Evolutionary conservation across 2,329 filamentous ascomycete genomes (phyloP).

Genomic region (Rutstroemia sp.): DNA sequence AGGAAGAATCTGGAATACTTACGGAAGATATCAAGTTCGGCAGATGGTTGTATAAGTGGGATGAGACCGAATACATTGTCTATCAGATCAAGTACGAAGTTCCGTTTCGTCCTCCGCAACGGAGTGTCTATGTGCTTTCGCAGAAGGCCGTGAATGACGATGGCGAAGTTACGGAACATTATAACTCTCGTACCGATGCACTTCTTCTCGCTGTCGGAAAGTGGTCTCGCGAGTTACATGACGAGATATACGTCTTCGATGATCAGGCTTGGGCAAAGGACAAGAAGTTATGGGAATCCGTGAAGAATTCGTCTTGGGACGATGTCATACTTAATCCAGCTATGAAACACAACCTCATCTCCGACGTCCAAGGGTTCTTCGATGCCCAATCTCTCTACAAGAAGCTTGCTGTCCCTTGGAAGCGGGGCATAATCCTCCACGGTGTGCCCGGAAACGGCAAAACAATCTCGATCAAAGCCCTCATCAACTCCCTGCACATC

Average conservation of each 20-base stretch:
- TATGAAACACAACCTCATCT: constrained; percentile 57
- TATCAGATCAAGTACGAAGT: constrained; percentile 16
- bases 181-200: constrained; percentile 32
- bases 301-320: constrained; percentile 49
- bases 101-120: background rate
- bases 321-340: constrained; percentile 57
- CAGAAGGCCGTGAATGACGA: background rate
- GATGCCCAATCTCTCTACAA: constrained; percentile 49
- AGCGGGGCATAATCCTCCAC: constrained; percentile 58
- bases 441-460: constrained; percentile 63
- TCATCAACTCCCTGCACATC: constrained; percentile 54
- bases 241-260: constrained; percentile 62
- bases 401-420: constrained; percentile 61
- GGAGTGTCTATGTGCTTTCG: constrained; percentile 10
- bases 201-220: constrained; percentile 48
- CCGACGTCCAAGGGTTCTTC: constrained; percentile 59
- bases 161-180: background rate
- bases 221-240: constrained; percentile 51
- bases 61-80: constrained; percentile 12
- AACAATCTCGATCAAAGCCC: constrained; percentile 63
- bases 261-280: constrained; percentile 54
- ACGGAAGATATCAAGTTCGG: constrained; percentile 15
- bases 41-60: constrained; percentile 15
- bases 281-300: constrained; percentile 48
- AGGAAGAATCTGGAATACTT: constrained; percentile 2